Percentiles rank a stretch among this genome's conserved stretches.
These are phyloP conservation scores for Licmophora abbreviata DNA, from an alignment of 108 stramenopile species.

Conservation along the genomic window DNA sequence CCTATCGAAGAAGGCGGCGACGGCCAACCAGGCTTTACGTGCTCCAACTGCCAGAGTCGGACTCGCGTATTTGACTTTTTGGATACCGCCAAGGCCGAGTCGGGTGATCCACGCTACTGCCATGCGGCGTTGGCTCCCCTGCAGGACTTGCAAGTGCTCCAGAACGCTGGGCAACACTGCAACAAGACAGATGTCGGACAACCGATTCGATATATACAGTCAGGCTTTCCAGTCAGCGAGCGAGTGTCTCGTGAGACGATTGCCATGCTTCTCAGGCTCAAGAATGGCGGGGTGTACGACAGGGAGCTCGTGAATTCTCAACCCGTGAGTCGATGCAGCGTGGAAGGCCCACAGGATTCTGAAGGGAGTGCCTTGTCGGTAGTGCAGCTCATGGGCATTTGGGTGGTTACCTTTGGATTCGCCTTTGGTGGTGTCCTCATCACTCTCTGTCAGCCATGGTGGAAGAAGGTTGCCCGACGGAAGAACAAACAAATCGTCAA, in stretches of 20 bases:
- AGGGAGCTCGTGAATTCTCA: background rate
- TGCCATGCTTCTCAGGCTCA: slow-evolving; percentile 7
- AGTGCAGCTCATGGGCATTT: slow-evolving; percentile 18
- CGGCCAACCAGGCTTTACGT: slow-evolving; percentile 15
- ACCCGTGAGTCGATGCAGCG: slow-evolving; percentile 5
- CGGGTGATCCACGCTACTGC: slow-evolving; percentile 10
- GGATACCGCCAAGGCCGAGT: background rate
- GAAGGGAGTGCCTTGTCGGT: slow-evolving; percentile 11
- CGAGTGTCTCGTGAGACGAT: slow-evolving; percentile 2
- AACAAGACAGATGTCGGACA: slow-evolving; percentile 17
- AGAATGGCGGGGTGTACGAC: slow-evolving; percentile 9
- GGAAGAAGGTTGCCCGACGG: too few species aligned
- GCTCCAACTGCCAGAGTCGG: slow-evolving; percentile 7
- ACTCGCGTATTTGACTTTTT: slow-evolving; percentile 18
- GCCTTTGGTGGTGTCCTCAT: slow-evolving; percentile 10
- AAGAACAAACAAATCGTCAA: too few species aligned
- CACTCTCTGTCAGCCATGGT: too few species aligned
- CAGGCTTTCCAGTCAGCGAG: slow-evolving; percentile 14
- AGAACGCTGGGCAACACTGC: slow-evolving; percentile 6
- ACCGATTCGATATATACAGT: background rate
- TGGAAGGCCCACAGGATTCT: background rate
- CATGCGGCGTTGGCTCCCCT: slow-evolving; percentile 14
- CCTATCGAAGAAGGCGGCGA: slow-evolving; percentile 8
- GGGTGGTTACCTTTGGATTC: slow-evolving; percentile 19
- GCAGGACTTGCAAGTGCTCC: slow-evolving; percentile 16